phyloP scores from a whole-genome alignment of 2,329 filamentous ascomycete species.

The Akanthomyces uredinophilus region DNA sequence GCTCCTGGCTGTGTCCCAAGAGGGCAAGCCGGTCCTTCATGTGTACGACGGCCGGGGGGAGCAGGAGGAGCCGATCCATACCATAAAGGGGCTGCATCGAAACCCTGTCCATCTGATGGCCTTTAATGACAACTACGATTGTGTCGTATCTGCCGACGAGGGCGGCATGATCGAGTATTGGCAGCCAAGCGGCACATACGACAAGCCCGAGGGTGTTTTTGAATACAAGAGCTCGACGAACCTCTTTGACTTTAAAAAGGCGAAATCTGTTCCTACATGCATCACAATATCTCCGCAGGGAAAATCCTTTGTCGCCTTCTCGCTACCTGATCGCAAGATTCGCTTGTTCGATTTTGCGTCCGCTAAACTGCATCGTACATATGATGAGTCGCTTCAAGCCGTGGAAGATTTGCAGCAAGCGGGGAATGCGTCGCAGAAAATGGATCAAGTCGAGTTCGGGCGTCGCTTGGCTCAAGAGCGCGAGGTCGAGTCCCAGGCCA shows the following conservation, averaged over 20 bases:
- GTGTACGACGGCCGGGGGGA: slow-evolving; percentile 91
- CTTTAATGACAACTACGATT: slow-evolving; percentile 85
- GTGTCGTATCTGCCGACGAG: slow-evolving; percentile 84
- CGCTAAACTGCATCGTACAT: slow-evolving; percentile 83
- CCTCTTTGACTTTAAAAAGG: slow-evolving; percentile 95
- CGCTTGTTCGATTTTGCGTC: slow-evolving; percentile 89
- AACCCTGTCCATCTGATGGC: slow-evolving; percentile 77
- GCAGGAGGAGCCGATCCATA: slow-evolving; percentile 68
- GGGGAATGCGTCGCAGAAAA: slow-evolving; percentile 72
- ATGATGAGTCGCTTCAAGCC: slow-evolving; percentile 88
- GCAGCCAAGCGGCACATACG: slow-evolving; percentile 72
- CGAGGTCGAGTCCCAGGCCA: slow-evolving; percentile 68
- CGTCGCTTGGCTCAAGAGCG: slow-evolving; percentile 79
- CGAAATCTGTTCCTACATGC: slow-evolving; percentile 77
- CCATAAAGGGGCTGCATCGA: slow-evolving; percentile 72
- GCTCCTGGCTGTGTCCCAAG: slow-evolving; percentile 76
- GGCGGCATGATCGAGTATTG: slow-evolving; percentile 97
- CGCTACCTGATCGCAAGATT: slow-evolving; percentile 88
- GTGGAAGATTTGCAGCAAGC: slow-evolving; percentile 94
- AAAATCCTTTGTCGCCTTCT: slow-evolving; percentile 80
- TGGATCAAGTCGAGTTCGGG: slow-evolving; percentile 91
- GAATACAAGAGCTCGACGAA: slow-evolving; percentile 90
- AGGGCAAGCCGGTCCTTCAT: slow-evolving; percentile 64
- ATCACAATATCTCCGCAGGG: slow-evolving; percentile 83
- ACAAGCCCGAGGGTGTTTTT: slow-evolving; percentile 90